Evolutionary conservation across 805 yeast genomes (phyloP), one percentile per base, ranked within the genome.

Genomic region (Kluyveromyces lactis): DNA sequence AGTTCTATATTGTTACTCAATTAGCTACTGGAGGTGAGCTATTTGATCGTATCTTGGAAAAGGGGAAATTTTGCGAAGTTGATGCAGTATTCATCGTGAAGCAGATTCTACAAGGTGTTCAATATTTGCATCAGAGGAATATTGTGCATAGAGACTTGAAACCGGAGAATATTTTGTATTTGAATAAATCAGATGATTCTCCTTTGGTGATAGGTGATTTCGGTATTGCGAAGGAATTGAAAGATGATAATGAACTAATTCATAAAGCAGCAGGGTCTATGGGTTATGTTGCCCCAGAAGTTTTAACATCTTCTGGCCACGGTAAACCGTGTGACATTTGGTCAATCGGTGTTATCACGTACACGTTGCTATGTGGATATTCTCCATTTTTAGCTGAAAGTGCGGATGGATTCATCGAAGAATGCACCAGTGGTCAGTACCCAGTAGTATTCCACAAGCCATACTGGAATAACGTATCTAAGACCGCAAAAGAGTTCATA

Each of bases 241-340:
- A 70, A 42, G 60, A 69, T 10, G 71, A 76, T 3, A 73, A 77
- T 49, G 86, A 82, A 41, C 65, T 75, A 43, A 67, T 86, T 43
- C 77, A 71, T 24, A 67, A 81, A 17, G 79, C 84, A 31, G 95
- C 95, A 1, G 97, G 97, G 1, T 84, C 95, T 1, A 79, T 86
- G 62, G 97, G 98, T 1, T 90, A 90, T 59, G 96, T 95, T 26
- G 97, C 97, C 0, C 98, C 98, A 0, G 98, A 90, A 56, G 87
- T 90, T 6, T 71, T 90, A 28, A 64, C 78, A 31, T 79, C 83
- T 12, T 67, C 70, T 29, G 97, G 96, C 7, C 97, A 90, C 62
- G 95, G 96, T 29, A 86, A 84, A 53, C 90, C 96, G 1, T 90
- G 96, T 63, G 98, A 90, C 59, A 75, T 90, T 40, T 90, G 98